Base-by-base conservation (phyloP, 2,329 filamentous ascomycete genomes). In the Penicillium italicum region DNA sequence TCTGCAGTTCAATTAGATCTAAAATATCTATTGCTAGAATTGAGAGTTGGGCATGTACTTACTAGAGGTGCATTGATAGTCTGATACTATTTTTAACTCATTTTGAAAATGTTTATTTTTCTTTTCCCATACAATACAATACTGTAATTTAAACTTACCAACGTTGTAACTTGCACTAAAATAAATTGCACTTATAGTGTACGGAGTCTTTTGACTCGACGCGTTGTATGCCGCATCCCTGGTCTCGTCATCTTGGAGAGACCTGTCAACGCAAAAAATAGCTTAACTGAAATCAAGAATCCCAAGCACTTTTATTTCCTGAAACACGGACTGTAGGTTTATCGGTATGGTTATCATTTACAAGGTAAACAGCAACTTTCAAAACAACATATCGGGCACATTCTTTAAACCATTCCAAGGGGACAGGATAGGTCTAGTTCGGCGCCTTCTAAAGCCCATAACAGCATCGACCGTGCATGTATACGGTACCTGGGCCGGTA, bases 61-160 rank as follows among this genome's bases (percentile, higher is more conserved):
- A 24, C 24, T 24, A 24, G 24, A 37, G 31, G 44, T 37, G 34
- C 9, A 20, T 36, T 34, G 18, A 50, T 24, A n/a, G 40, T 24
- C 20, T 50, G 36, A 50, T 50, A 18, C 46, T 52, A 52, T 36
- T 37, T 22, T 50, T 50, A 44, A 51, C 20, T 48, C 26, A 28
- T 28, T 28, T 28, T 5, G 26, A 7, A 28, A 28, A 28, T 28
- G 26, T 28, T 28, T 2, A 5, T 10, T 48, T 47, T 34, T 12
- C 18, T 47, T 36, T 48, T 18, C 24, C 37, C 22, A n/a, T 48
- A 28, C 24, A 4, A 24, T 10, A 10, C 2, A n/a, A 20, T 44
- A 51, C 31, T 8, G 42, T 53, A 53, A 43, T 28, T 28, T n/a
- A n/a, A n/a, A n/a, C n/a, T n/a, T n/a, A n/a, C n/a, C n/a, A n/a